Evolutionary conservation across 805 yeast genomes (phyloP), one percentile per base, ranked within the genome.

Genomic region (Kodamaea restingae): DNA sequence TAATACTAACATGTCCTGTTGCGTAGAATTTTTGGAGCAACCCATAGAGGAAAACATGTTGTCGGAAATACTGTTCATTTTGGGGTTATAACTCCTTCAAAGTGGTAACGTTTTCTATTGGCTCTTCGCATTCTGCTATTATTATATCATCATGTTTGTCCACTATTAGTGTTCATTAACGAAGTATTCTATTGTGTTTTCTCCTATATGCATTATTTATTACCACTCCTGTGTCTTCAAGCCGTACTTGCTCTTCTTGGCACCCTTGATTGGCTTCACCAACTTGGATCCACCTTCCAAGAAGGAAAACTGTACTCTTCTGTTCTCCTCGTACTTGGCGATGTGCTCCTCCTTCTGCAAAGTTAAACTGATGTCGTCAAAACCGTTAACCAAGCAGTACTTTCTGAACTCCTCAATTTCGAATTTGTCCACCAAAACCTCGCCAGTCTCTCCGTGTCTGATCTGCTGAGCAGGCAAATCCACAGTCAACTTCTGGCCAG

Each of bases 351-450:
- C 96, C 67, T 88, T 88, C 65, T 88, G 91, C 54, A 93, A 69
- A 37, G 98, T 93, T 56, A 93, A 76, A 31, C 97, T 97, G 65
- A 93, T 93, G 61, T 93, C 98, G 62, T 93, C 98, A 46, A 93
- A 80, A 47, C 98, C 98, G 50, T 93, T 88, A 41, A 91, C 71
- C 52, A 93, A 74, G 61, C 98, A 93, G 64, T 91, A 95, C 67
- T 90, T 88, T 75, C 97, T 84, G 75, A 90, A 93, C 24, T 70
- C 76, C 63, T 90, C 98, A 45, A 93, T 78, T 4, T 87, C 96
- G 51, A 93, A 93, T 49, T 83, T 74, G 11, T 80, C 88, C 22
- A 88, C 82, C 41, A 90, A 69, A 29, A 85, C 83, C 47, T 67
- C 71, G 40, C 56, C 66, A 17, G 65, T 56, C 52, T 84, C 84